Conservation (phyloP, 257 asterid species). For the Mitragyna speciosa region DNA sequence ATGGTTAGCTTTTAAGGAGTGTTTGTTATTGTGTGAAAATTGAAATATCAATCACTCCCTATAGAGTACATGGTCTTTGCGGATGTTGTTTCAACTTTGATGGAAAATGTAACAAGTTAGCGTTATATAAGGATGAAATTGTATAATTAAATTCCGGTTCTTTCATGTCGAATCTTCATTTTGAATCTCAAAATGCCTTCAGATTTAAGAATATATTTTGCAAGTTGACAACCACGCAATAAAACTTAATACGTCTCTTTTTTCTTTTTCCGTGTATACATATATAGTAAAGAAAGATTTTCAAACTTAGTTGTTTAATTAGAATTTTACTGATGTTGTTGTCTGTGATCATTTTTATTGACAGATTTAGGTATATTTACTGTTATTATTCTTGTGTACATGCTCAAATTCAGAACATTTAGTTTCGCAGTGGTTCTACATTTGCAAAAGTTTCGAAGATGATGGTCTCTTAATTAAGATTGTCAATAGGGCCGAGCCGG, state of each 20-base stretch:
- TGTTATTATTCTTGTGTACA: too few relatives aligned
- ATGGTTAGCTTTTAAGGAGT: conserved; percentile 19
- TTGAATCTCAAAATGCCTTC: background rate
- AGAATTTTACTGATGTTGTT: too few relatives aligned
- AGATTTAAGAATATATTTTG: background rate
- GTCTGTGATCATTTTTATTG: too few relatives aligned
- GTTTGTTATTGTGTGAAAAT: conserved; percentile 24
- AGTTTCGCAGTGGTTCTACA: too few relatives aligned
- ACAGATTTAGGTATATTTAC: too few relatives aligned
- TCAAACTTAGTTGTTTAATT: too few relatives aligned
- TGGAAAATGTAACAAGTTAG: conserved; percentile 35
- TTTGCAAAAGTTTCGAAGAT: too few relatives aligned
- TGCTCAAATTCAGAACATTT: too few relatives aligned
- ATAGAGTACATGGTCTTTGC: conserved; percentile 14
- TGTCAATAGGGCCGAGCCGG: too few relatives aligned
- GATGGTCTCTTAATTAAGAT: too few relatives aligned
- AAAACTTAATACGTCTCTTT: background rate
- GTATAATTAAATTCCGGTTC: conserved; percentile 26
- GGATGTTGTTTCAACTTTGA: conserved; percentile 27
- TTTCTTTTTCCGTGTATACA: too few relatives aligned
- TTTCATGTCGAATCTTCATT: conserved; percentile 3
- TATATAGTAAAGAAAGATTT: too few relatives aligned
- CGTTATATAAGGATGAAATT: conserved; percentile 13
- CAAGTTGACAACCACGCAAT: background rate
- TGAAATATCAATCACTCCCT: conserved; percentile 22